Base-by-base conservation (phyloP, 805 yeast genomes). In the Candida endomychidarum region DNA sequence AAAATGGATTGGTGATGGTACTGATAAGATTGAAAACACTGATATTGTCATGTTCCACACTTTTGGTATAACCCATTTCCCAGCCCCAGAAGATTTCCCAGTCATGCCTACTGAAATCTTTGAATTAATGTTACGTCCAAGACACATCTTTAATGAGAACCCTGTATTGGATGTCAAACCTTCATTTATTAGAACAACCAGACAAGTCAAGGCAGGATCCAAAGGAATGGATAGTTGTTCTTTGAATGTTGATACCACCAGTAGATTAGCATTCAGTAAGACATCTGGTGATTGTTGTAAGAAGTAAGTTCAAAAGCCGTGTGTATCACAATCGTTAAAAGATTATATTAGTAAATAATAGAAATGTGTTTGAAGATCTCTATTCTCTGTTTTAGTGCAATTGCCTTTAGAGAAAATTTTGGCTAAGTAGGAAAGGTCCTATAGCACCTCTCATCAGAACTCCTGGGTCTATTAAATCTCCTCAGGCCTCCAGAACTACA, bases 81-180 rank as follows among this genome's bases (percentile, higher is more conserved):
- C 95, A 44, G 82, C 90, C 10, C 91, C 93, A 44, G 93, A 85
- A 68, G 95, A 85, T 63, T 85, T 84, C 82, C 93, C 93, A 42
- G 77, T 85, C 48, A 85, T 85, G 93, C 93, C 93, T 34, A 83
- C 88, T 36, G 95, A 85, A 66, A 84, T 87, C 54, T 81, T 85
- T 54, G 78, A 83, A 44, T 69, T 85, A 51, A 68, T 81, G 67
- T 69, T 85, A 58, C 77, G 90, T 63, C 93, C 93, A 52, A 74
- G 91, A 60, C 80, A 85, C 64, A 80, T 85, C 70, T 85, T 85
- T 74, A 65, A 72, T 33, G 86, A 81, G 60, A 85, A 84, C 62
- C 93, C 95, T 22, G 83, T 78, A 38, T 70, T 85, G 50, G 93
- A 85, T 53, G 77, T 86, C 45, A 77, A 74, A 51, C 90, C 91